Evolutionary conservation across 352 stramenopile genomes (phyloP).

Genomic region (Globisporangium megalacanthum): DNA sequence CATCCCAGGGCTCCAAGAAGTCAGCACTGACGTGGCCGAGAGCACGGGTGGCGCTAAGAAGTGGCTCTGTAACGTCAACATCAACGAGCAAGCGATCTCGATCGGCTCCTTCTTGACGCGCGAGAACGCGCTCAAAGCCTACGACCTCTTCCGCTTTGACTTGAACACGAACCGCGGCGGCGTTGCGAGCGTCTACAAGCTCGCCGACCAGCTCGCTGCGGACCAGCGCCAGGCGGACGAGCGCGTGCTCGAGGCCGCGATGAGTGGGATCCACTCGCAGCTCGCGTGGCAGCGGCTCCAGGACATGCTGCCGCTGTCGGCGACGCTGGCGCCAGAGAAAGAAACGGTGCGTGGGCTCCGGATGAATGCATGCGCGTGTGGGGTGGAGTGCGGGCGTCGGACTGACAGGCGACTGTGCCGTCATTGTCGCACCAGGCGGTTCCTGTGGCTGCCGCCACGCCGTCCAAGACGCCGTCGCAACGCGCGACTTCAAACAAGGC

Average conservation of each 20-base stretch:
- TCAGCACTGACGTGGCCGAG: not conserved
- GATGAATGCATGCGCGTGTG: no score
- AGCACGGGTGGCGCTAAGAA: not conserved
- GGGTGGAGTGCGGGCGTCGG: no score
- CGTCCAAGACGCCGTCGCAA: constrained; percentile 2
- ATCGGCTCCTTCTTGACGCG: constrained; percentile 28
- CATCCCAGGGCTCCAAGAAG: constrained; percentile 41
- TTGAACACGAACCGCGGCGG: constrained; percentile 20
- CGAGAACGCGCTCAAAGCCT: constrained; percentile 36
- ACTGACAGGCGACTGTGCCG: not conserved
- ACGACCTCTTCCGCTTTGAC: constrained; percentile 29
- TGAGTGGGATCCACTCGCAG: constrained; percentile 35
- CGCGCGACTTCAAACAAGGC: not conserved
- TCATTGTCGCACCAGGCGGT: not conserved
- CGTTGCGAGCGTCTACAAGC: constrained; percentile 23
- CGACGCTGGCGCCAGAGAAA: not conserved
- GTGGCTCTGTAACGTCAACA: constrained; percentile 53
- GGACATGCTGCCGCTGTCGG: constrained; percentile 17
- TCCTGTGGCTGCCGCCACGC: not conserved
- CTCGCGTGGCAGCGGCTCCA: constrained; percentile 28
- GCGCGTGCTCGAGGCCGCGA: constrained; percentile 30
- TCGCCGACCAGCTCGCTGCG: constrained; percentile 13
- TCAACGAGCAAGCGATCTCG: constrained; percentile 34
- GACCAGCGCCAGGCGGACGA: constrained; percentile 26
- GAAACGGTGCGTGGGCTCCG: not conserved